Percentiles rank a stretch among this genome's conserved stretches.
These are phyloP conservation scores for Tothia fuscella DNA, from an alignment of 2,329 filamentous ascomycete genomes.

Conservation along the genomic window DNA sequence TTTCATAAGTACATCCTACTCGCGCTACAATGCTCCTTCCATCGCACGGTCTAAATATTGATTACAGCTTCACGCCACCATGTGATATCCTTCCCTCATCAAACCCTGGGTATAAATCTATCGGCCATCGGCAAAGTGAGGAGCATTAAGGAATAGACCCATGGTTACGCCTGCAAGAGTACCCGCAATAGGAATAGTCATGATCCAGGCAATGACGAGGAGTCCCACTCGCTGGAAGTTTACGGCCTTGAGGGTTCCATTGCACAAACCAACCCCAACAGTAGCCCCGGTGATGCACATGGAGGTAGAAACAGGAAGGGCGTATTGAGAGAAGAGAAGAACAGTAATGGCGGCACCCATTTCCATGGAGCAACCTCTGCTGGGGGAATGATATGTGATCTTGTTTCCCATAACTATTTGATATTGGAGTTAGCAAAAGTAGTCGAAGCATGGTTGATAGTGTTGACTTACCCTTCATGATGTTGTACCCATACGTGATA, in stretches of 20 bases:
- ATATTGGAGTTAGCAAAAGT: too few species aligned
- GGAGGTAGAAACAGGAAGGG: constrained; percentile 57
- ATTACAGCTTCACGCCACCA: too few species aligned
- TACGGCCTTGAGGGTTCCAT: constrained; percentile 57
- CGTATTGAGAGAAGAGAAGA: constrained; percentile 53
- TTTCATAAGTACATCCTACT: too few species aligned
- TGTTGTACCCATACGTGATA: constrained; percentile 53
- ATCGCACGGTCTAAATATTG: too few species aligned
- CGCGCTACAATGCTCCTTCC: too few species aligned
- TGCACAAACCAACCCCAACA: constrained; percentile 67
- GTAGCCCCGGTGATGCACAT: constrained; percentile 70
- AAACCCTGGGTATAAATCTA: too few species aligned
- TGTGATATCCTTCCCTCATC: too few species aligned
- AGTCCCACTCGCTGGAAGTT: constrained; percentile 62
- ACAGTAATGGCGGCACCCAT: constrained; percentile 68
- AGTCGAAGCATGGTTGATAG: neutral
- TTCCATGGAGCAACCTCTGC: constrained; percentile 57
- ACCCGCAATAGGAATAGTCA: constrained; percentile 51
- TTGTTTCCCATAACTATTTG: constrained; percentile 64
- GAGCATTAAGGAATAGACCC: constrained; percentile 45
- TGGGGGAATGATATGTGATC: constrained; percentile 57
- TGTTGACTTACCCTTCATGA: constrained; percentile 40
- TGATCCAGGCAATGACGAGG: constrained; percentile 54
- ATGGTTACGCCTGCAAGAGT: constrained; percentile 37
- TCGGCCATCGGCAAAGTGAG: too few species aligned